These are phyloP conservation scores for Salix viminalis DNA, from an alignment of 345 rosid genomes.

Conservation along the genomic window DNA sequence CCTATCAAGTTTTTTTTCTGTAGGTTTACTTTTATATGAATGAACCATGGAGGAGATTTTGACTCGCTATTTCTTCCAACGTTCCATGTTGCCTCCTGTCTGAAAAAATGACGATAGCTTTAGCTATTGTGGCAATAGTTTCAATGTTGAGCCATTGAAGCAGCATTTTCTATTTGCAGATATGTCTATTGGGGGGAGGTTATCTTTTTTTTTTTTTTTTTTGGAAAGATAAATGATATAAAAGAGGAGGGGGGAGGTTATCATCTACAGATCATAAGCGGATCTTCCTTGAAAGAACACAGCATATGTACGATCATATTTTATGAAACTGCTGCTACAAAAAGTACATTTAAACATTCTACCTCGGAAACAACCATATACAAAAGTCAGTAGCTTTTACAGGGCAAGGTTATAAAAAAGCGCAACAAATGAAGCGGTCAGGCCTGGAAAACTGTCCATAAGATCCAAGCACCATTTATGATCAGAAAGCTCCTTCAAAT, in stretches of 20 bases:
- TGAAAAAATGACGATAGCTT: not conserved
- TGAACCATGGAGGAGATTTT: no score
- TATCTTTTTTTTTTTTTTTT: no score
- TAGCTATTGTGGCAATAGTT: not conserved
- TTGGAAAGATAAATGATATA: no score
- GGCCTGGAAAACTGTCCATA: conserved; percentile 5
- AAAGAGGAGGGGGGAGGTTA: not conserved
- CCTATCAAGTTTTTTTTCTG: no score
- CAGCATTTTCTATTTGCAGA: not conserved
- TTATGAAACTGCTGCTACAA: not conserved
- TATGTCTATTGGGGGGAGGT: not conserved
- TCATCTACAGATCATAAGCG: not conserved
- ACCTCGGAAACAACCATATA: not conserved
- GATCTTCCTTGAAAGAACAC: not conserved
- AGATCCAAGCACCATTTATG: not conserved
- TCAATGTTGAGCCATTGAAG: not conserved
- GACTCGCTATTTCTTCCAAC: no score
- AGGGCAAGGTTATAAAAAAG: not conserved
- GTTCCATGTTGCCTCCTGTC: not conserved
- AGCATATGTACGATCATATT: not conserved
- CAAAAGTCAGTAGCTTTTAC: not conserved
- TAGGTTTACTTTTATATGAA: no score
- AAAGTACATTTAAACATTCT: not conserved
- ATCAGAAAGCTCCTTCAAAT: conserved; percentile 1
- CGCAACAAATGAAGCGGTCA: not conserved